Base-by-base conservation (phyloP, 202 grass and related monocot species). In the Miscanthus sacchariflorus region DNA sequence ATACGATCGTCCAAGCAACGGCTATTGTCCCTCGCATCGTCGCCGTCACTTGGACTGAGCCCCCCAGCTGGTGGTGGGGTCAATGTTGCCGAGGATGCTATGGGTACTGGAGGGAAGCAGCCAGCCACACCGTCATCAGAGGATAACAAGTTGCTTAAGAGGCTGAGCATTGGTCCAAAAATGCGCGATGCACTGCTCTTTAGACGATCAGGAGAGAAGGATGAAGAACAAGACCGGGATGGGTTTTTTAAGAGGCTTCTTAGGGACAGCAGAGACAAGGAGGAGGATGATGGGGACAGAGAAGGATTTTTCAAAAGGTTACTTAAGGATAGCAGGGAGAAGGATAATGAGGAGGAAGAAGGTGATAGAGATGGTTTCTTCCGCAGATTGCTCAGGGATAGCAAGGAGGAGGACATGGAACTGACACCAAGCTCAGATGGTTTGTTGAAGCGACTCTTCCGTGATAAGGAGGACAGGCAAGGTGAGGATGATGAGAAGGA, bases 231-330 rank as follows among this genome's bases (percentile, higher is more conserved):
- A 80, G 93, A 95, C 70, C 90, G 89, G 83, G 94, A 99, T 84
- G 97, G 97, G 12, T 99, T 99, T 78, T 99, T 99, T 73, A 95
- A 92, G 76, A 93, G 97, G 65, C 72, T 97, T 84, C 92, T 97
- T 84, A 96, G 91, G 77, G 89, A 95, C 61, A 96, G 89, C 80
- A 95, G 86, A 74, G 92, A 96, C 74, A 93, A 95, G 87, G 96
- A 96, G 18, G 94, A 96, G 4, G 92, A 98, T 2, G 92, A 93
- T 80, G 83, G 88, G 46, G 91, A 95, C 80, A 93, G 87, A 82
- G 97, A 99, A 76, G 94, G 97, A 25, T 99, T 99, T 82, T 85
- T 97, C 61, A 99, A 91, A 88, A 96, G 93, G 84, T 84, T 99
- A 77, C 93, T 97, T 49, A 93, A 89, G 83, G 96, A 98, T 91